Percentiles rank a stretch among this genome's conserved stretches.
These are phyloP conservation scores for Apiospora pterosperma DNA, from an alignment of 2,329 filamentous ascomycete species.

Conservation along the genomic window DNA sequence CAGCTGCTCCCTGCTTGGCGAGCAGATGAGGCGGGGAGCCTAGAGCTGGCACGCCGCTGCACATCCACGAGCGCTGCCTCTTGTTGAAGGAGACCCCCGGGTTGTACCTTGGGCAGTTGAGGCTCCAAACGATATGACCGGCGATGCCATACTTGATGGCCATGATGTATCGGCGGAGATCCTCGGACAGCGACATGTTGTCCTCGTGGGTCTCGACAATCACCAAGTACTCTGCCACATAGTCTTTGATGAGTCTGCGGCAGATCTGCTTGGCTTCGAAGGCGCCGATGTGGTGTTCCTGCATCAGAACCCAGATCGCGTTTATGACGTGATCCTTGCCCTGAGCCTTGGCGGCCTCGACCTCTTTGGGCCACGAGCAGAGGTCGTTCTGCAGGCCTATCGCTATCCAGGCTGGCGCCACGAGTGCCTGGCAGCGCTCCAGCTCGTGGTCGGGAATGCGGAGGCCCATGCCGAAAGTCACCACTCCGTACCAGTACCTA, in stretches of 20 bases:
- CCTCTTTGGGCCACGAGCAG: background rate
- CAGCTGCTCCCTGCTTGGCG: background rate
- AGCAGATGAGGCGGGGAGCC: background rate
- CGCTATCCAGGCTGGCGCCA: background rate
- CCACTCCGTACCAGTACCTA: background rate
- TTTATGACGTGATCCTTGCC: background rate
- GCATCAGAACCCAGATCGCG: background rate
- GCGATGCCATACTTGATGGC: slow-evolving; percentile 4
- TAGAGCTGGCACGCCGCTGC: background rate
- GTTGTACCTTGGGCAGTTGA: slow-evolving; percentile 8
- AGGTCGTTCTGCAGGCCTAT: background rate
- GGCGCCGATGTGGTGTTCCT: background rate
- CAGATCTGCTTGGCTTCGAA: background rate
- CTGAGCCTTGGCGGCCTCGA: background rate
- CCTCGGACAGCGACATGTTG: background rate
- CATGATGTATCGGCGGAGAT: slow-evolving; percentile 5
- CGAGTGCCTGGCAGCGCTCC: background rate
- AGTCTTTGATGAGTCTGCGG: background rate
- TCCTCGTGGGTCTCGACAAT: background rate
- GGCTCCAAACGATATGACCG: slow-evolving; percentile 10
- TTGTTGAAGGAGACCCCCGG: slow-evolving; percentile 4
- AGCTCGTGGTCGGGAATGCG: background rate
- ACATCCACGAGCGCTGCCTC: slow-evolving; percentile 8
- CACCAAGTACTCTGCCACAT: background rate
- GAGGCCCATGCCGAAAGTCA: background rate